Conservation (phyloP, 2,329 filamentous ascomycete species). For the Arachnomyces sp. region DNA sequence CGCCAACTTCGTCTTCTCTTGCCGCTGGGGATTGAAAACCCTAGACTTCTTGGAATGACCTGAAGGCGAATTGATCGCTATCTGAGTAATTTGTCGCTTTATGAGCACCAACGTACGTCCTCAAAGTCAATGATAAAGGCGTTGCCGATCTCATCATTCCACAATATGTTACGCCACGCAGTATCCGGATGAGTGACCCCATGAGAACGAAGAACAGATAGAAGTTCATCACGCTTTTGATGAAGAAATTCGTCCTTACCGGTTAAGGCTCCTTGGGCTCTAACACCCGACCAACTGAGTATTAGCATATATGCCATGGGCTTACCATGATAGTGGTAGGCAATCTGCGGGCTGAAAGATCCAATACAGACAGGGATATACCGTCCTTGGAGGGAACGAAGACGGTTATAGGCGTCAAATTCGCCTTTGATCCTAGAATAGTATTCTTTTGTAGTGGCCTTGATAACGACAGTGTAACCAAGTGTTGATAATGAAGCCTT, state of each 20-base stretch:
- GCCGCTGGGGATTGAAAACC: too few relatives aligned
- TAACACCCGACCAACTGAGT: conserved; percentile 5
- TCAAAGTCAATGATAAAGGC: conserved; percentile 6
- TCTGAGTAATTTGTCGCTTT: too few relatives aligned
- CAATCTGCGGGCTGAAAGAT: neutral
- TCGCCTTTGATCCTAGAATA: neutral
- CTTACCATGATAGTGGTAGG: conserved; percentile 4
- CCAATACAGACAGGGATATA: conserved; percentile 3
- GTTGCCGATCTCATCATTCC: conserved; percentile 11
- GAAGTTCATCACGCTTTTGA: neutral
- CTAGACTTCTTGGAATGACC: too few relatives aligned
- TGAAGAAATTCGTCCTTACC: neutral
- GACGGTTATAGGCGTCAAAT: conserved; percentile 1
- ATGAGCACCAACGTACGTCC: too few relatives aligned
- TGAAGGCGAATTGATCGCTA: too few relatives aligned
- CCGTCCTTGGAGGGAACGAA: conserved; percentile 3
- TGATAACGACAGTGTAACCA: conserved; percentile 6
- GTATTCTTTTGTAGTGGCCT: conserved; percentile 1
- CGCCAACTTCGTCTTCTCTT: too few relatives aligned
- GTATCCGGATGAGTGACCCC: conserved; percentile 11
- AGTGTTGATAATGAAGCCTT: conserved; percentile 6
- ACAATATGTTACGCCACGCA: conserved; percentile 11
- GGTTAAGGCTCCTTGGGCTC: neutral
- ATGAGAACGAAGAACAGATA: conserved; percentile 1
- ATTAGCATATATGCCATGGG: conserved; percentile 5